Evolutionary conservation across 805 yeast genomes (phyloP).

Genomic region (Zygosaccharomyces kombuchaensis): DNA sequence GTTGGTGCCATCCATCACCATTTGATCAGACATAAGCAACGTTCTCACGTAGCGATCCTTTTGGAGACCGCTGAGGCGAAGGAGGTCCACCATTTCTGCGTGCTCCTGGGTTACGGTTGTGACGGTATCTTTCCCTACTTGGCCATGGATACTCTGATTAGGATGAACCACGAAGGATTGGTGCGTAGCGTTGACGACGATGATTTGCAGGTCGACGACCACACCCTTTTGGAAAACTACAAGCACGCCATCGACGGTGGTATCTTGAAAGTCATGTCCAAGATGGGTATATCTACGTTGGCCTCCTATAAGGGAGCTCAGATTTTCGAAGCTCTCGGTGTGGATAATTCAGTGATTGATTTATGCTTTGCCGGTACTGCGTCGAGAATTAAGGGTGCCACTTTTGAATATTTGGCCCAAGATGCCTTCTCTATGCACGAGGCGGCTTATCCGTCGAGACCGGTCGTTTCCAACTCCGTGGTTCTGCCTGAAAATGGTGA

Average conservation of each 20-base stretch:
- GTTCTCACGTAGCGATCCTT: constrained; percentile 88
- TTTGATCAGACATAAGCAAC: constrained; percentile 89
- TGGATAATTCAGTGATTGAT: constrained; percentile 92
- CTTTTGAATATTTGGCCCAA: constrained; percentile 93
- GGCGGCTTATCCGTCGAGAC: constrained; percentile 81
- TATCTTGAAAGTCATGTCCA: constrained; percentile 93
- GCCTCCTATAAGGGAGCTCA: constrained; percentile 99
- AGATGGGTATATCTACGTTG: constrained; percentile 98
- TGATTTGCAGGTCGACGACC: constrained; percentile 44
- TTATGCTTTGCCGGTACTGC: constrained; percentile 97
- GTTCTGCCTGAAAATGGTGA: constrained; percentile 90
- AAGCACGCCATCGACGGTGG: constrained; percentile 85
- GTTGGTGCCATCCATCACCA: constrained; percentile 96
- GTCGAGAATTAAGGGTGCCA: constrained; percentile 91
- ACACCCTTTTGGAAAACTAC: constrained; percentile 67
- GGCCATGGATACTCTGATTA: constrained; percentile 82
- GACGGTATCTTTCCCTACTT: constrained; percentile 94
- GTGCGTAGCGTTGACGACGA: constrained; percentile 45
- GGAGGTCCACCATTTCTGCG: constrained; percentile 95
- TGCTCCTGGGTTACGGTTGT: constrained; percentile 93
- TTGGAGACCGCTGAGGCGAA: constrained; percentile 96
- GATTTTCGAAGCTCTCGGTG: constrained; percentile 94
- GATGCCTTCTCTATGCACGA: constrained; percentile 94
- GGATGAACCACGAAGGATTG: constrained; percentile 78
- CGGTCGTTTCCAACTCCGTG: constrained; percentile 62